A percentile compares a stretch with the other conserved stretches of the same genome.
These are phyloP conservation scores for Tuber indicum DNA, from an alignment of 495 filamentous ascomycete species.

Conservation along the genomic window DNA sequence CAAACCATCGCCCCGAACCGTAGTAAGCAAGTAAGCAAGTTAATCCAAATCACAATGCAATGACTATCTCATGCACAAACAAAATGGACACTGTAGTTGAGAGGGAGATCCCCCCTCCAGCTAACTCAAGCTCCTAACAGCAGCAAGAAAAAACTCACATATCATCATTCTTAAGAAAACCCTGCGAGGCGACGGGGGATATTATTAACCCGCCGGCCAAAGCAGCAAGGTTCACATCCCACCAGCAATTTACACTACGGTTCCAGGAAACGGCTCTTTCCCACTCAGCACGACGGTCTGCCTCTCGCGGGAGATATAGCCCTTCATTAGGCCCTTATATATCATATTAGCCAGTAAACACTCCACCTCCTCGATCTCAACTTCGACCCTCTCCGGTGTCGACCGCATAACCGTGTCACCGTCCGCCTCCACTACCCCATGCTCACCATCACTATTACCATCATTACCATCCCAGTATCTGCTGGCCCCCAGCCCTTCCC, in stretches of 20 bases:
- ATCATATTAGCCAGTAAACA: slow-evolving; percentile 91
- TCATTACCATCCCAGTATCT: slow-evolving; percentile 44
- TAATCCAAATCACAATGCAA: neutral
- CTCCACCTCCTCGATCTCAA: slow-evolving; percentile 90
- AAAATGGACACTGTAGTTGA: neutral
- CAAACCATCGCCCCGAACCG: neutral
- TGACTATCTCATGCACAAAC: neutral
- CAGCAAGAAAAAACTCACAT: neutral
- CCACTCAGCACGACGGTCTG: slow-evolving; percentile 88
- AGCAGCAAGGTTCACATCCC: neutral
- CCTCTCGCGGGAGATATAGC: slow-evolving; percentile 86
- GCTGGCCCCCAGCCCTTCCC: slow-evolving; percentile 53
- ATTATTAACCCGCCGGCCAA: neutral
- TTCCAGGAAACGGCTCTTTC: slow-evolving; percentile 88
- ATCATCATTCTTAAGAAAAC: neutral
- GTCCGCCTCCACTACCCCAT: slow-evolving; percentile 45
- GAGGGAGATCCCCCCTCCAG: neutral
- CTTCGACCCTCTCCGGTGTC: slow-evolving; percentile 51
- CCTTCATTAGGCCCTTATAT: slow-evolving; percentile 97
- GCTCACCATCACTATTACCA: neutral
- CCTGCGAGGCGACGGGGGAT: neutral
- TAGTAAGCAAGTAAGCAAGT: neutral
- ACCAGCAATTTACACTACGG: slow-evolving; percentile 52
- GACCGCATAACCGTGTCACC: slow-evolving; percentile 47
- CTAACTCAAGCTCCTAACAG: neutral